Conservation (phyloP, 371 early-diverging fungal species). For the Conidiobolus incongruus region DNA sequence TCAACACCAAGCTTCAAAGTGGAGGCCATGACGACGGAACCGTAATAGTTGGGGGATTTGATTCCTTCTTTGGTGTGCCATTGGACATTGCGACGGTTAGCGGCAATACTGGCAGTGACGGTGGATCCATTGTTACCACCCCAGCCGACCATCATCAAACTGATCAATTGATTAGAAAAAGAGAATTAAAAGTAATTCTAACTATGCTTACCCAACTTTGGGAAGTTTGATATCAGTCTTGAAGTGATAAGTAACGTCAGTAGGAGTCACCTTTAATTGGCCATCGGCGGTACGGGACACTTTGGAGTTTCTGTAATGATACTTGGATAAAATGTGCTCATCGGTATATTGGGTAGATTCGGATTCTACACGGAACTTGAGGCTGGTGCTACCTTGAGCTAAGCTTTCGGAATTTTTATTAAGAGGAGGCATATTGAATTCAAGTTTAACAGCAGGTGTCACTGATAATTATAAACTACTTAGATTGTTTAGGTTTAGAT, state of each 20-base stretch:
- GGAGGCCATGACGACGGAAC: slow-evolving; percentile 84
- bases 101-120: slow-evolving; percentile 80
- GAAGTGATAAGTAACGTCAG: slow-evolving; percentile 69
- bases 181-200: neutral
- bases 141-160: slow-evolving; percentile 96
- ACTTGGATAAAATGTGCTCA: slow-evolving; percentile 54
- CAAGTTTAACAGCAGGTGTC: slow-evolving; percentile 11
- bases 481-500: slow-evolving; percentile 8
- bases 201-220: slow-evolving; percentile 37
- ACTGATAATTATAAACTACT: slow-evolving; percentile 8
- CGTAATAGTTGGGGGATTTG: slow-evolving; percentile 85
- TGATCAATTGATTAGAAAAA: slow-evolving; percentile 10
- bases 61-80: slow-evolving; percentile 87
- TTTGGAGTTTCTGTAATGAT: slow-evolving; percentile 67
- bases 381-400: slow-evolving; percentile 15
- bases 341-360: slow-evolving; percentile 72
- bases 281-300: slow-evolving; percentile 45
- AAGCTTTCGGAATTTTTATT: slow-evolving; percentile 9
- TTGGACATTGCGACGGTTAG: slow-evolving; percentile 60
- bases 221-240: slow-evolving; percentile 64
- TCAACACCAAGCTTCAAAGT: slow-evolving; percentile 80
- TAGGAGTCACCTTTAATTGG: slow-evolving; percentile 50
- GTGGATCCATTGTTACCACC: slow-evolving; percentile 98
- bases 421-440: slow-evolving; percentile 10
- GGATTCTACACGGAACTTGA: slow-evolving; percentile 61